Conservation (phyloP, 768 basidiomycete species). For the Auriscalpium vulgare region DNA sequence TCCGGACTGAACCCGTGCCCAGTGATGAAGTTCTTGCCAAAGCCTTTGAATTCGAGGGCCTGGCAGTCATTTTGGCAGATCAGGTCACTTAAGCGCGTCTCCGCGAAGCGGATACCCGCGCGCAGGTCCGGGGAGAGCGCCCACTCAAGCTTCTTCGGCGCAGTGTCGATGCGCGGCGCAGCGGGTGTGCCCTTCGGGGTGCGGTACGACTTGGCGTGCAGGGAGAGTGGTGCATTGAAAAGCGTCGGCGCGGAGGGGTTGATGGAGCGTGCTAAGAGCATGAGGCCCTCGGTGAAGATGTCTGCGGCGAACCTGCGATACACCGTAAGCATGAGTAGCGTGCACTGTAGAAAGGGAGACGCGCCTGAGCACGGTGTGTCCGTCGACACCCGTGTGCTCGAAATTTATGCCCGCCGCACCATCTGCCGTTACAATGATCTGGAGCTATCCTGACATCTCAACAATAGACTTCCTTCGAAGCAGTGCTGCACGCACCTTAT, state of each 20-base stretch:
- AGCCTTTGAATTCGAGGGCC: slow-evolving; percentile 86
- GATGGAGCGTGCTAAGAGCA: slow-evolving; percentile 93
- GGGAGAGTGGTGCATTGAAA: slow-evolving; percentile 85
- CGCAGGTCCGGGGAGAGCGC: slow-evolving; percentile 75
- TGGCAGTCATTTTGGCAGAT: slow-evolving; percentile 99
- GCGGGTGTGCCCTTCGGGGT: slow-evolving; percentile 26
- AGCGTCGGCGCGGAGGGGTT: slow-evolving; percentile 92
- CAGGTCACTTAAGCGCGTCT: slow-evolving; percentile 87
- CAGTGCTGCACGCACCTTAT: slow-evolving; percentile 48
- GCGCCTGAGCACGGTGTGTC: slow-evolving; percentile 75
- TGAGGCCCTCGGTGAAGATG: slow-evolving; percentile 93
- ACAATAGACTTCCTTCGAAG: no score
- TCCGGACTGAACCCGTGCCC: slow-evolving; percentile 94
- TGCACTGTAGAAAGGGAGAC: no score
- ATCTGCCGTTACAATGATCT: slow-evolving; percentile 93
- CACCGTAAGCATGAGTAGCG: no score
- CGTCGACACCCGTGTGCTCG: slow-evolving; percentile 96
- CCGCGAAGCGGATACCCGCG: slow-evolving; percentile 85
- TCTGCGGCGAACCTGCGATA: slow-evolving; percentile 69
- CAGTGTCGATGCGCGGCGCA: slow-evolving; percentile 50
- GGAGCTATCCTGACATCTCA: slow-evolving; percentile 44
- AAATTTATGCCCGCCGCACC: slow-evolving; percentile 97
- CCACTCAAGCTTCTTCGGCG: slow-evolving; percentile 97
- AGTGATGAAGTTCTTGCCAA: slow-evolving; percentile 93
- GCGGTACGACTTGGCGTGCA: slow-evolving; percentile 70